Evolutionary conservation across 1,139 yeast species (phyloP).

Genomic region (Saccharomyces hybrid): DNA sequence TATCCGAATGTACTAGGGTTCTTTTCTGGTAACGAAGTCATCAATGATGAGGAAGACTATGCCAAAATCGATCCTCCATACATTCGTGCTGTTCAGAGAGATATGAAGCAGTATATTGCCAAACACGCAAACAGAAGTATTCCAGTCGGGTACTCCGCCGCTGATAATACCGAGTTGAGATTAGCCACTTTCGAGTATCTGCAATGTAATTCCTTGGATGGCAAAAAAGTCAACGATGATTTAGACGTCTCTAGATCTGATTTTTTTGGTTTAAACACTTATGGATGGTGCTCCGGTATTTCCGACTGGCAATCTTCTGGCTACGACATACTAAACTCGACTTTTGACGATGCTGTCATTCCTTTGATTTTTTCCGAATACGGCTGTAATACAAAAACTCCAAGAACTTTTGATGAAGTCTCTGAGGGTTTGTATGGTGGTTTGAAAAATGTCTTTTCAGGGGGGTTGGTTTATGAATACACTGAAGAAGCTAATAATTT

Average conservation of each 20-base stretch:
- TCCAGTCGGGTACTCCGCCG: slow-evolving; percentile 92
- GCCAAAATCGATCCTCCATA: slow-evolving; percentile 59
- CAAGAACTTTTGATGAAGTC: slow-evolving; percentile 67
- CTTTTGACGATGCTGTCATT: slow-evolving; percentile 51
- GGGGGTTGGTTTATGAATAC: slow-evolving; percentile 74
- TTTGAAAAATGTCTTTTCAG: slow-evolving; percentile 52
- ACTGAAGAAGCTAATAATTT: slow-evolving; percentile 61
- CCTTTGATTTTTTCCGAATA: slow-evolving; percentile 86
- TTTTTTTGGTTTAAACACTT: slow-evolving; percentile 85
- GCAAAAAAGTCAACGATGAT: slow-evolving; percentile 35
- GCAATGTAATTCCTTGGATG: slow-evolving; percentile 54
- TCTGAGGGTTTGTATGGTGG: slow-evolving; percentile 51
- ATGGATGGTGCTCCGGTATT: slow-evolving; percentile 83
- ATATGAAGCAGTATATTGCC: slow-evolving; percentile 73
- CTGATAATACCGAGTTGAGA: slow-evolving; percentile 68
- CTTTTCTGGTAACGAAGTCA: slow-evolving; percentile 87
- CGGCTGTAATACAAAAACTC: slow-evolving; percentile 57
- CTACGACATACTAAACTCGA: slow-evolving; percentile 51
- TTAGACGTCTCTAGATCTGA: slow-evolving; percentile 63
- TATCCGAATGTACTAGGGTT: slow-evolving; percentile 86
- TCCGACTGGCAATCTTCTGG: slow-evolving; percentile 63
- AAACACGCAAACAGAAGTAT: slow-evolving; percentile 61
- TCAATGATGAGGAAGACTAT: slow-evolving; percentile 63
- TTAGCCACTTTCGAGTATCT: slow-evolving; percentile 73
- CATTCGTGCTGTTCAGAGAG: slow-evolving; percentile 86